Evolutionary conservation across 2,329 filamentous ascomycete species (phyloP).

Genomic region (Penicillium sp.): DNA sequence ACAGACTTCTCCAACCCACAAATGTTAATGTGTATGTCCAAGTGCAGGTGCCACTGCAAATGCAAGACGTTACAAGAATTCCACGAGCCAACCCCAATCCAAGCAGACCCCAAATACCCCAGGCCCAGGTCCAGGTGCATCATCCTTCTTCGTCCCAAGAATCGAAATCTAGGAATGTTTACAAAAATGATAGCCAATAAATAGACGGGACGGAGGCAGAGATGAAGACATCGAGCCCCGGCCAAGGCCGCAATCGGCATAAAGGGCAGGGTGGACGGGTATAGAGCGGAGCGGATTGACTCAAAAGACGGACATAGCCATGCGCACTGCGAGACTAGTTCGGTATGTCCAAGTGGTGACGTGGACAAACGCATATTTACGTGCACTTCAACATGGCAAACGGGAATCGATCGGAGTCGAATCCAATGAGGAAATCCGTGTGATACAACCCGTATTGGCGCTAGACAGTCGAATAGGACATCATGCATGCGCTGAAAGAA

Average conservation of each 20-base stretch:
- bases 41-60: neutral
- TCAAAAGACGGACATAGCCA: neutral
- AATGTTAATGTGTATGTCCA: neutral
- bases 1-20: neutral
- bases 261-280: neutral
- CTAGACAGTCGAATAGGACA: conserved; percentile 9
- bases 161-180: conserved; percentile 31
- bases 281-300: neutral
- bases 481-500: conserved; percentile 13
- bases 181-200: conserved; percentile 25
- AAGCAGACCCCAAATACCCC: neutral
- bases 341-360: neutral
- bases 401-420: conserved; percentile 13
- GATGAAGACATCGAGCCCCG: neutral
- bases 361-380: neutral
- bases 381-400: neutral
- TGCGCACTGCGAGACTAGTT: neutral
- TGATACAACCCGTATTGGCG: conserved; percentile 29
- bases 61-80: neutral
- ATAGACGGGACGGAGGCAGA: conserved; percentile 17
- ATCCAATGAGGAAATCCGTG: conserved; percentile 16
- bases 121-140: neutral
- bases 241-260: too few species aligned
- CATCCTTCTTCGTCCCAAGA: conserved; percentile 19
- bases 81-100: neutral